Evolutionary conservation across 805 yeast genomes (phyloP).

Genomic region (Komagataella mondaviorum): DNA sequence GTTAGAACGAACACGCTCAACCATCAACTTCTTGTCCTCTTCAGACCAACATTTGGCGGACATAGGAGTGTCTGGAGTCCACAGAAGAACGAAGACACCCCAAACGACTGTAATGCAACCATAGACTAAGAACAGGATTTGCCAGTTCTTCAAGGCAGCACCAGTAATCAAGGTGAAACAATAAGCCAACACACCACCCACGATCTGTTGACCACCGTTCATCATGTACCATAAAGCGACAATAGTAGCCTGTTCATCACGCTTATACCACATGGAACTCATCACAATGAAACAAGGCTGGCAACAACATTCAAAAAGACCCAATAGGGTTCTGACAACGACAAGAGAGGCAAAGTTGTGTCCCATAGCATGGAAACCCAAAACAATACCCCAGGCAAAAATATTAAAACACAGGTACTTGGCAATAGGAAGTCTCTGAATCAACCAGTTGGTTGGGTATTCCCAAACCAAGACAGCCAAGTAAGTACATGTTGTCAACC

Average conservation of each 20-base stretch:
- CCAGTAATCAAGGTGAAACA: slow-evolving; percentile 16
- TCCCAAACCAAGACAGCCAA: slow-evolving; percentile 51
- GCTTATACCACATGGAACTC: slow-evolving; percentile 20
- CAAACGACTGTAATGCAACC: slow-evolving; percentile 19
- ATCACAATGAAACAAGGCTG: slow-evolving; percentile 21
- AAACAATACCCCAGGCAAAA: slow-evolving; percentile 31
- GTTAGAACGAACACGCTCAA: slow-evolving; percentile 17
- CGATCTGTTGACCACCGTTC: slow-evolving; percentile 16
- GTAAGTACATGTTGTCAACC: slow-evolving; percentile 51
- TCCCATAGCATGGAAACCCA: slow-evolving; percentile 33
- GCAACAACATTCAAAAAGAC: slow-evolving; percentile 24
- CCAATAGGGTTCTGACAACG: slow-evolving; percentile 34
- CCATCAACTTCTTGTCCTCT: slow-evolving; percentile 21
- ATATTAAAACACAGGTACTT: slow-evolving; percentile 22
- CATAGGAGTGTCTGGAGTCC: slow-evolving; percentile 20
- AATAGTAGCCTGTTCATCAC: slow-evolving; percentile 17
- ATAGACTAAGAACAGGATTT: slow-evolving; percentile 17
- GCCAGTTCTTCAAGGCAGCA: slow-evolving; percentile 14
- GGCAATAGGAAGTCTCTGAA: slow-evolving; percentile 22
- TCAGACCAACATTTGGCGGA: slow-evolving; percentile 20
- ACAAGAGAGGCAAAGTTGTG: slow-evolving; percentile 31
- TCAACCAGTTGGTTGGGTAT: slow-evolving; percentile 27
- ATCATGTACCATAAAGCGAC: slow-evolving; percentile 16
- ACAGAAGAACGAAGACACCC: slow-evolving; percentile 16
- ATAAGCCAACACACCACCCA: slow-evolving; percentile 19